Evolutionary conservation across 192 early-diverging fungal genomes (phyloP), one percentile per base, ranked within the genome.

Genomic region (Piromyces finnis): DNA sequence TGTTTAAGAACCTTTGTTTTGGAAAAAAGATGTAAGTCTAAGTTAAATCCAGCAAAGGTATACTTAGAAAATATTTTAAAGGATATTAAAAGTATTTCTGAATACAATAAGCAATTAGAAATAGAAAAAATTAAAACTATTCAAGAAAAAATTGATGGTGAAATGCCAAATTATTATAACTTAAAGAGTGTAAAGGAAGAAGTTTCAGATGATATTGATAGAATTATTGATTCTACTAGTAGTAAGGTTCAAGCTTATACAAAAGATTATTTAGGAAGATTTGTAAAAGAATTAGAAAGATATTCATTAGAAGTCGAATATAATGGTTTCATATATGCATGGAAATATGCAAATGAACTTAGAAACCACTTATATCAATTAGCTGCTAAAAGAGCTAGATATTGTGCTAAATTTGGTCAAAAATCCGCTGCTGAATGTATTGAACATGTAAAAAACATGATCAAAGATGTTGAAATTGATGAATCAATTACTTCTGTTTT

Each of bases 1-100:
- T 87, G 89, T 79, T 88, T 99, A 78, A 93, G 95, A 41, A 90
- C 91, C 6, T 99, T 99, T 83, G 94, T 96, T 27, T 89, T 99
- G 29, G 95, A 97, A 86, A 97, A 99, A 85, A 93, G 98, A 28
- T 90, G 93, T 78, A 94, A 93, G 81, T 94, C 94, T 59, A 99
- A 99, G 87, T 86, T 99, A 35, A 92, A 94, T 4, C 98, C 98
- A 1, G 96, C 95, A 30, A 94, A 96, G 86, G 89, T 94, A 81
- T 99, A 96, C 82, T 86, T 97, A 12, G 86, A 87, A 78, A 96
- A 97, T 83, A 87, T 98, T 77, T 87, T 99, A 35, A 83, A 83
- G 80, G 98, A 99, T 81, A 86, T 97, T 79, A 84, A 88, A 79
- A 82, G 91, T 14, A 84, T 97, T 18, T 89, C 94, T 7, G 90